Conservation (phyloP, 176 grass and related monocot genomes). For the Aegilops longissima region DNA sequence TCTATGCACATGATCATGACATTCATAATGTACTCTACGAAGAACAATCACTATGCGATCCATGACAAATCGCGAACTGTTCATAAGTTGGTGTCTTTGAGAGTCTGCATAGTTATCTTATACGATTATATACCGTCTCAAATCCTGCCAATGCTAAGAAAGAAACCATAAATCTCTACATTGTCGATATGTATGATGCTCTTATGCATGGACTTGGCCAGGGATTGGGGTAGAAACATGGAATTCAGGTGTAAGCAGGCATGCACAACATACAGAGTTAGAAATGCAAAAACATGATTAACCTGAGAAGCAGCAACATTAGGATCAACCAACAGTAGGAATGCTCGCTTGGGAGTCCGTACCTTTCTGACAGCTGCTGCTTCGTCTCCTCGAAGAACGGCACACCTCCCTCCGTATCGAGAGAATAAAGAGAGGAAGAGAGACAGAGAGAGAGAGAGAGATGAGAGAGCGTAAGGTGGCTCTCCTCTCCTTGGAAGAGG, state of each 20-base stretch:
- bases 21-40: background rate
- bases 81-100: background rate
- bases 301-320: slow-evolving; percentile 3
- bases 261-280: background rate
- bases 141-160: slow-evolving; percentile 2
- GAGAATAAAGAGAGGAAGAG: background rate
- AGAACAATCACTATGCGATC: background rate
- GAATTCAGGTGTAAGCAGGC: background rate
- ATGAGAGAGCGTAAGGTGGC: slow-evolving; percentile 3
- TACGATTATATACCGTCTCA: background rate
- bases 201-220: background rate
- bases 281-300: background rate
- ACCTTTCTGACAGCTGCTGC: background rate
- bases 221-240: background rate
- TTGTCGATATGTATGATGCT: background rate
- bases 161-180: background rate
- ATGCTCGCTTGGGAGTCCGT: slow-evolving; percentile 1
- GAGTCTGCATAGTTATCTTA: background rate
- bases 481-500: slow-evolving; percentile 24
- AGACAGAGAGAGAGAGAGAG: background rate
- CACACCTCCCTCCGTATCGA: background rate
- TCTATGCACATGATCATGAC: slow-evolving; percentile 1
- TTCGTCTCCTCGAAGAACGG: slow-evolving; percentile 1
- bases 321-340: background rate
- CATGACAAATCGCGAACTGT: background rate